Evolutionary conservation across 2,329 filamentous ascomycete genomes (phyloP), one percentile per base, ranked within the genome.

Genomic region (Chrysosphaeria jannelii): DNA sequence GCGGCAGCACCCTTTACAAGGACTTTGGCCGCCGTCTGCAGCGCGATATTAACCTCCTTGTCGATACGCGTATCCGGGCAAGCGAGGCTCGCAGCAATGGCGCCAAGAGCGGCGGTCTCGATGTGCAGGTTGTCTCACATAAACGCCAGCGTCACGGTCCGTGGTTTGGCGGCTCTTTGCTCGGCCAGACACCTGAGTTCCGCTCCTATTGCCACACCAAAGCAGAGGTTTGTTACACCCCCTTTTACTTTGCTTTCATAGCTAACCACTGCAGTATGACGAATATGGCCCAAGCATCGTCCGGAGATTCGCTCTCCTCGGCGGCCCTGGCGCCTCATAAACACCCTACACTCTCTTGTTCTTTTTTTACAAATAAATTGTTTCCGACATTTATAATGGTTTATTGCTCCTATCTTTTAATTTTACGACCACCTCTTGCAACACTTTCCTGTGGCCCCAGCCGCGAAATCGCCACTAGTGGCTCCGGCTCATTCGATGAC

Each of bases 121-220:
- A 97, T 26, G 85, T 97, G 16, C 78, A 90, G 41, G 85, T 97
- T 35, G 88, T 97, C 35, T 75, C 78, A 22, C 85, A 97, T 55
- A 91, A 90, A 59, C 60, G 85, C 43, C 85, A 97, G 57, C 59
- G 81, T 40, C 81, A 97, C 43, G 85, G 85, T 10, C 85, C 85
- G 15, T 97, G 85, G 85, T 97, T 97, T 42, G 85, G 85, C 44
- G 85, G 85, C 35, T 90, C 76, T 49, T 55, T 97, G 47, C 54
- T 97, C 29, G 88, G 81, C 26, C 81, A 93, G 52, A 97, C 85
- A 5, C 81, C 88, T 4, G 88, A 97, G 47, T 97, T 97, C 57
- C 65, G 76, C 43, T 91, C 78, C 40, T 97, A 93, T 51, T 97
- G 85, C 52, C 88, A 97, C 48, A 97, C 74, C 27, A 85, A 85